A percentile compares a stretch with the other conserved stretches of the same genome.
phyloP scores from a whole-genome alignment of 257 asterid species.

The Dorcoceras hygrometricum region DNA sequence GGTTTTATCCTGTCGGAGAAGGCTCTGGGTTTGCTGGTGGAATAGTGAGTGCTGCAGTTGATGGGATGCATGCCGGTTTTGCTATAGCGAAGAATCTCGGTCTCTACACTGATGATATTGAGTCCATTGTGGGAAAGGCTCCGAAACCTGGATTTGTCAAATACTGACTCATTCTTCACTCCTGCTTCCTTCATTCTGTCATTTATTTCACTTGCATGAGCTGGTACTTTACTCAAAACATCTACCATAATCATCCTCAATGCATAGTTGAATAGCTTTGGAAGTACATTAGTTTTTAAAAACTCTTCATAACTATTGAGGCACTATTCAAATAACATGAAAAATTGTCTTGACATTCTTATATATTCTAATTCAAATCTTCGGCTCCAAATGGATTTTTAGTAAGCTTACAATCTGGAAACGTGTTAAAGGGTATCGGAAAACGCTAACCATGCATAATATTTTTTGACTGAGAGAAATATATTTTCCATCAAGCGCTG shows the following conservation, averaged over 20 bases:
- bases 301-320: no score
- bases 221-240: neutral
- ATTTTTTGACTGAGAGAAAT: no score
- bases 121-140: slow-evolving; percentile 50
- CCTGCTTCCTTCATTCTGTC: neutral
- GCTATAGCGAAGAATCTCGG: slow-evolving; percentile 73
- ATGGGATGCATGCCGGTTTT: slow-evolving; percentile 86
- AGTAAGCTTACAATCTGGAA: no score
- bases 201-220: neutral
- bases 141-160: slow-evolving; percentile 54
- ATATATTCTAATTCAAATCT: no score
- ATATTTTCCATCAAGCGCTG: neutral
- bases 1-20: slow-evolving; percentile 92
- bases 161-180: slow-evolving; percentile 34
- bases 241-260: neutral
- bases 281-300: neutral
- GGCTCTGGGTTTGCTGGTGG: slow-evolving; percentile 99
- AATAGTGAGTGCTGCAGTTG: slow-evolving; percentile 91
- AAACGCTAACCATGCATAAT: no score
- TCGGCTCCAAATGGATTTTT: no score
- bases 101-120: slow-evolving; percentile 47
- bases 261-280: neutral
- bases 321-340: no score
- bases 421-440: no score
- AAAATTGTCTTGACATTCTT: no score